Conservation (phyloP, 2,329 filamentous ascomycete genomes). For the Phaeosphaeriaceae sp. region DNA sequence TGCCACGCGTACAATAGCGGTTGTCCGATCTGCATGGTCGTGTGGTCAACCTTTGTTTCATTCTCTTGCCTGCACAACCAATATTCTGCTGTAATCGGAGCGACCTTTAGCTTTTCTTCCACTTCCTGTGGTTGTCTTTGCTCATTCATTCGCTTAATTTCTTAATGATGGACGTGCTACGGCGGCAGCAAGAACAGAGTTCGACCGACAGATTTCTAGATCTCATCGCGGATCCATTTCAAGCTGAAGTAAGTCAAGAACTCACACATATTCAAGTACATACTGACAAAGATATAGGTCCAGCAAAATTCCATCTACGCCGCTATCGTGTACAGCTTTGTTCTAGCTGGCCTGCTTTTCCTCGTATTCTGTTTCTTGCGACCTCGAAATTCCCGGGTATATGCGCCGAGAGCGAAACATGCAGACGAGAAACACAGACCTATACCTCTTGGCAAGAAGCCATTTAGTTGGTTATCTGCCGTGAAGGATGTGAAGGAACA, state of each 20-base stretch:
- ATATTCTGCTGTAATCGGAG: background rate
- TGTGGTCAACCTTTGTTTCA: background rate
- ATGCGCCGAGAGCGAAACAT: constrained; percentile 92
- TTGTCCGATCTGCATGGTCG: background rate
- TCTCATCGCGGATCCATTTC: constrained; percentile 51
- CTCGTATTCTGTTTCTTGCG: constrained; percentile 86
- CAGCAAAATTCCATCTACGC: constrained; percentile 74
- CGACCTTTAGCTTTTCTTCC: background rate
- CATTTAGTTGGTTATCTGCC: constrained; percentile 85
- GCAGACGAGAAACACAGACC: constrained; percentile 90
- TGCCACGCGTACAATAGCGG: background rate
- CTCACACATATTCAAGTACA: background rate
- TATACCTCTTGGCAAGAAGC: constrained; percentile 80
- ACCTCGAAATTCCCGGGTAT: constrained; percentile 88
- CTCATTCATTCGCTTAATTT: background rate
- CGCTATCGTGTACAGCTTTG: constrained; percentile 80
- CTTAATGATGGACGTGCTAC: constrained; percentile 14
- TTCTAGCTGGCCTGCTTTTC: constrained; percentile 74
- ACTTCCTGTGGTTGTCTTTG: background rate
- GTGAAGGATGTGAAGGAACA: constrained; percentile 78
- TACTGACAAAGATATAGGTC: constrained; percentile 51
- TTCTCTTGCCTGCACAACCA: background rate
- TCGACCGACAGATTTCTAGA: constrained; percentile 47
- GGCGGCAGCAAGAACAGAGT: constrained; percentile 18
- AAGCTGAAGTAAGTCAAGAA: constrained; percentile 31